Evolutionary conservation across 495 filamentous ascomycete genomes (phyloP), one percentile per base, ranked within the genome.

Genomic region (Xylona heveae): DNA sequence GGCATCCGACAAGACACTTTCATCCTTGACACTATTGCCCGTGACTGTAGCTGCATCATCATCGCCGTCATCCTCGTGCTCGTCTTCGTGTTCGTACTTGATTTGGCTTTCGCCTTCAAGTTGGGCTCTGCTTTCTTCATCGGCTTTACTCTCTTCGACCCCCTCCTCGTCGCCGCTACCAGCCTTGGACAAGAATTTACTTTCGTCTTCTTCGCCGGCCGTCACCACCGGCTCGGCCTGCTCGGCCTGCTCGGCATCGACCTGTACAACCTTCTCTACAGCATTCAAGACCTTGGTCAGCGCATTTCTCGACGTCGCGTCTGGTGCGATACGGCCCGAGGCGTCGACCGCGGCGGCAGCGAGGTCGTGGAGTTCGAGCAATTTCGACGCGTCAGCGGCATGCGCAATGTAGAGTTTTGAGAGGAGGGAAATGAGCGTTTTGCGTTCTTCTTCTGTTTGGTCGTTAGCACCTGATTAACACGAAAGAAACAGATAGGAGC

Each of bases 321-420:
- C 81, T 0, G 52, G 49, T 0, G 78, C 64, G 2, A 81, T 47
- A 22, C 71, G 72, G 18, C 64, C 60, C 18, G 38, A 10, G 25
- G 20, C 33, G 12, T 81, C 76, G 17, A 90, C 74, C 6, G 75
- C 75, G 18, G 64, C 50, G 21, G 63, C 65, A 15, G 80, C 60
- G 5, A 71, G 48, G 8, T 57, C 53, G 44, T 70, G 71, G 2
- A 61, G 37, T 6, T 50, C 47, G 13, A 59, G 55, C 16, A 68
- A 51, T 26, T 60, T 59, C 15, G 55, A 50, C 24, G 57, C 53
- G 1, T 52, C 54, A 0, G 66, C 66, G 15, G 61, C 47, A 5
- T 68, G 64, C 1, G 78, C 68, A 36, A 94, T 62, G 49, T 80
- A 73, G 9, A 93, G 59, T 53, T 95, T 97, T 33, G 66, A 70